These are phyloP conservation scores for Pseudogymnoascus sp. DNA, from an alignment of 2,329 filamentous ascomycete species.

Conservation along the genomic window DNA sequence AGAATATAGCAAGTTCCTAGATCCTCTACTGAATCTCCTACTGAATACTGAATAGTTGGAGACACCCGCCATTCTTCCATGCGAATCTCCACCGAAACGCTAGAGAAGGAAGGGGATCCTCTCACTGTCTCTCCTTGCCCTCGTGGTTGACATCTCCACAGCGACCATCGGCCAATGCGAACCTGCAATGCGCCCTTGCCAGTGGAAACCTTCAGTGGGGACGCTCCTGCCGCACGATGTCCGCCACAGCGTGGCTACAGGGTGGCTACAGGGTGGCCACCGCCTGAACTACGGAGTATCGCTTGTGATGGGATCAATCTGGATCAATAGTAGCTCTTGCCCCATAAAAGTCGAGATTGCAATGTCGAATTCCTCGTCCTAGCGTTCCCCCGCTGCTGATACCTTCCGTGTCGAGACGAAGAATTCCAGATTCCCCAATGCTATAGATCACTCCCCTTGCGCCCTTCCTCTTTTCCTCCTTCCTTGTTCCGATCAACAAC, in stretches of 20 bases:
- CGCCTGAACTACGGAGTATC: neutral
- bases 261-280: neutral
- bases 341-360: neutral
- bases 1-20: neutral
- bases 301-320: neutral
- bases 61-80: neutral
- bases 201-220: neutral
- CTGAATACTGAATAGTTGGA: neutral
- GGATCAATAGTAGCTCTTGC: neutral
- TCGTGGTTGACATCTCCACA: neutral
- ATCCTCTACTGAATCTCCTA: neutral
- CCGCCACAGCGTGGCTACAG: neutral
- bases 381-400: neutral
- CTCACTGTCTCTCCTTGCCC: neutral
- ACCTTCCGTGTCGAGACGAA: neutral
- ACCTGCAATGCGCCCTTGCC: neutral
- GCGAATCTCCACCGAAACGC: neutral
- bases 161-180: neutral
- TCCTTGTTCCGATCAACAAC: neutral
- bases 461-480: neutral
- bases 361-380: neutral
- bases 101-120: neutral
- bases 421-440: neutral
- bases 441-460: neutral
- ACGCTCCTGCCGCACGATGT: neutral